Evolutionary conservation across 1,139 yeast species (phyloP).

Genomic region (Suhomyces kunorum): DNA sequence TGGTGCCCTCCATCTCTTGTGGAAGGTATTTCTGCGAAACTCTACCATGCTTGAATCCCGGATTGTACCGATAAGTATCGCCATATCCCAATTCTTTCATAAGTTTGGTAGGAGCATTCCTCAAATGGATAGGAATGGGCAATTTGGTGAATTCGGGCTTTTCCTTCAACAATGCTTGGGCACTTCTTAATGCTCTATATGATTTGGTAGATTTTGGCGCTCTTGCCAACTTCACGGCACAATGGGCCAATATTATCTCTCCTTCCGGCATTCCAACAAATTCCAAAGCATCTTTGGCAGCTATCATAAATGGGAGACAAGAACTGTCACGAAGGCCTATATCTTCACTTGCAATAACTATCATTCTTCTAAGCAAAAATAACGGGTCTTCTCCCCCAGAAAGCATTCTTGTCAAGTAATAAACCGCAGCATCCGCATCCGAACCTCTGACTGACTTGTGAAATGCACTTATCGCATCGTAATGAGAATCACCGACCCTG

Average conservation of each 20-base stretch:
- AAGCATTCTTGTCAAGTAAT: conserved; percentile 83
- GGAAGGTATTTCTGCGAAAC: conserved; percentile 77
- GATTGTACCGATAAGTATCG: conserved; percentile 84
- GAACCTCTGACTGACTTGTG: conserved; percentile 90
- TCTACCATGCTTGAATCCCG: conserved; percentile 68
- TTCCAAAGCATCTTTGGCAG: conserved; percentile 84
- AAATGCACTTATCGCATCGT: conserved; percentile 91
- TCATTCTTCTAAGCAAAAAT: conserved; percentile 89
- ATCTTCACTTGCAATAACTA: conserved; percentile 90
- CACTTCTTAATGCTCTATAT: conserved; percentile 71
- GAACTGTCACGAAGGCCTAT: conserved; percentile 80
- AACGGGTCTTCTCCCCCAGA: conserved; percentile 93
- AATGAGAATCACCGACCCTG: conserved; percentile 86
- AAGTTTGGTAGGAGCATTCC: conserved; percentile 90
- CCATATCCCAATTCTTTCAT: conserved; percentile 91
- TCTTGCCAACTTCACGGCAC: conserved; percentile 82
- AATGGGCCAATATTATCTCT: conserved; percentile 85
- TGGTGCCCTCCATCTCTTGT: conserved; percentile 35
- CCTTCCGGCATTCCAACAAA: conserved; percentile 98
- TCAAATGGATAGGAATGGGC: conserved; percentile 74
- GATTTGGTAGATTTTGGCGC: conserved; percentile 86
- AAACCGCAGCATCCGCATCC: conserved; percentile 85
- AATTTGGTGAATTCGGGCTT: conserved; percentile 66
- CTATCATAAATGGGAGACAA: conserved; percentile 82
- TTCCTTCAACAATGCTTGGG: conserved; percentile 57